A percentile compares a stretch with the other conserved stretches of the same genome.
Evolutionary conservation across 495 filamentous ascomycete species (phyloP).

Genomic region (Annulohypoxylon nitens): DNA sequence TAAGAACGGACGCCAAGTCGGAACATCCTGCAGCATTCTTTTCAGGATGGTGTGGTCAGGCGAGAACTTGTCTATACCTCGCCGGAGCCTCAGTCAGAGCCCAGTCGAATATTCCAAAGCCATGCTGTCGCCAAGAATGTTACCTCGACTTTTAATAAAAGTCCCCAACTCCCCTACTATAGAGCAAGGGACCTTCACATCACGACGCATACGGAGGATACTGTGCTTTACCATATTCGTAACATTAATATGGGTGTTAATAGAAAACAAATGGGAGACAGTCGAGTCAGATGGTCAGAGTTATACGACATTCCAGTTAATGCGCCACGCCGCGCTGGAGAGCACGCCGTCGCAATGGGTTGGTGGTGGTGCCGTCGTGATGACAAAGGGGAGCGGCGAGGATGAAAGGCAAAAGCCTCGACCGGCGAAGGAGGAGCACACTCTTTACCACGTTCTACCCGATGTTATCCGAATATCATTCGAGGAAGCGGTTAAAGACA

Average conservation of each 20-base stretch:
- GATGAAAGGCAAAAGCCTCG: background rate
- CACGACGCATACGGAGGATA: slow-evolving; percentile 41
- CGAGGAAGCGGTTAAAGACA: slow-evolving; percentile 53
- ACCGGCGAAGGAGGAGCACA: slow-evolving; percentile 25
- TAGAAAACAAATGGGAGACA: slow-evolving; percentile 37
- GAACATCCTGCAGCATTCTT: background rate
- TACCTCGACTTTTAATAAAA: slow-evolving; percentile 46
- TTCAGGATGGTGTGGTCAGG: slow-evolving; percentile 44
- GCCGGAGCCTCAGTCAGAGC: slow-evolving; percentile 31
- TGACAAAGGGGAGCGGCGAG: slow-evolving; percentile 24
- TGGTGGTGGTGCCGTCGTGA: slow-evolving; percentile 39
- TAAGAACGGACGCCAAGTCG: slow-evolving; percentile 15
- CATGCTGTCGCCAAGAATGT: slow-evolving; percentile 44
- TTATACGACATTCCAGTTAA: slow-evolving; percentile 33
- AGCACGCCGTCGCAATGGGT: slow-evolving; percentile 45
- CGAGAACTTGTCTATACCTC: slow-evolving; percentile 32
- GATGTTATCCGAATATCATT: slow-evolving; percentile 58
- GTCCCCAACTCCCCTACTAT: slow-evolving; percentile 47
- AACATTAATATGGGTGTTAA: slow-evolving; percentile 40
- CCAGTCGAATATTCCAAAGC: slow-evolving; percentile 34
- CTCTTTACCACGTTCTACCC: slow-evolving; percentile 47
- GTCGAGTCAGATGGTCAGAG: slow-evolving; percentile 29
- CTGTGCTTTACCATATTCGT: slow-evolving; percentile 39
- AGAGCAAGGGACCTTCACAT: slow-evolving; percentile 44
- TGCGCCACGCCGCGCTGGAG: slow-evolving; percentile 40